phyloP scores from a whole-genome alignment of 2,329 filamentous ascomycete species.

The Fusarium fracticaudum region DNA sequence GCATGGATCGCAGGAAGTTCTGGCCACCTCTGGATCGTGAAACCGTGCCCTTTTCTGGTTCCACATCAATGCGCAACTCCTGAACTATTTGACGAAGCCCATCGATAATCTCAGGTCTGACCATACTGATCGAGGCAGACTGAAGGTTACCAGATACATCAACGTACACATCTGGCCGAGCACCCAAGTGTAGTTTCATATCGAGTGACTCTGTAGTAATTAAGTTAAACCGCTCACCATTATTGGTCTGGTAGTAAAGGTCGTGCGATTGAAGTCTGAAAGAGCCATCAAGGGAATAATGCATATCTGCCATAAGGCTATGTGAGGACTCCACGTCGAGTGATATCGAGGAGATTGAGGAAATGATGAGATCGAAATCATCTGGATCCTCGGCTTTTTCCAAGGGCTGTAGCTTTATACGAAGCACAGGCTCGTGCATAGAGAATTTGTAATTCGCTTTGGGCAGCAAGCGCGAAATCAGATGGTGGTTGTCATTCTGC shows the following conservation, averaged over 20 bases:
- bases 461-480: conserved; percentile 90
- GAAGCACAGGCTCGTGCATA: conserved; percentile 93
- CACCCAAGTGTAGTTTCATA: conserved; percentile 84
- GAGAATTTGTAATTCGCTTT: conserved; percentile 96
- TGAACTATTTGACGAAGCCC: conserved; percentile 91
- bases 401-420: conserved; percentile 86
- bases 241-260: conserved; percentile 92
- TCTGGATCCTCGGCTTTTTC: conserved; percentile 71
- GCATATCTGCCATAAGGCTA: conserved; percentile 80
- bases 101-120: conserved; percentile 90
- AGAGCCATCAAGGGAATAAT: conserved; percentile 86
- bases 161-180: conserved; percentile 86
- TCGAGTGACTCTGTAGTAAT: conserved; percentile 90
- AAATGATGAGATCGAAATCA: conserved; percentile 95
- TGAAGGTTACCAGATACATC: conserved; percentile 82
- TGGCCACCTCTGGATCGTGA: conserved; percentile 62
- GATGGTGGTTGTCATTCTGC: conserved; percentile 63
- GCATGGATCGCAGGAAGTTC: conserved; percentile 81
- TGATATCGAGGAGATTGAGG: conserved; percentile 91
- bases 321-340: conserved; percentile 97
- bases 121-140: conserved; percentile 88
- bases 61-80: conserved; percentile 78
- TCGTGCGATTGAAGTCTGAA: conserved; percentile 86
- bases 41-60: conserved; percentile 64
- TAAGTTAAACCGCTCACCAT: conserved; percentile 84